Base-by-base conservation (phyloP, 108 stramenopile genomes). In the Skeletonema costatum region DNA sequence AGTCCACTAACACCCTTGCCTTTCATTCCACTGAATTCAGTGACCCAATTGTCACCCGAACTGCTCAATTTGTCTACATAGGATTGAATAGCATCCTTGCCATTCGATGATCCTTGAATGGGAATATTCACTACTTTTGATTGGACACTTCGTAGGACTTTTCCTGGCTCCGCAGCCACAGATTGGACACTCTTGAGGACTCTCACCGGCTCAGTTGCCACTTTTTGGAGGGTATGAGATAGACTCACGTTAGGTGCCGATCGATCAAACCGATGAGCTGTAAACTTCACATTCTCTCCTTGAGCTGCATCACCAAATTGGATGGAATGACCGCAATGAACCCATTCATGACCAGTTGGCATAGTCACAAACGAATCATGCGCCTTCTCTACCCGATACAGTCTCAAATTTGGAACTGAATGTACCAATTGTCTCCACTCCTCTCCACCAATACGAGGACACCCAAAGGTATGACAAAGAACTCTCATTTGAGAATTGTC, bases 361-460 rank as follows among this genome's bases (percentile, higher is more conserved):
- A 68, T 44, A 36, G 39, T 70, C 44, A 81, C 81, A 68, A 60
- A 89, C 73, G 74, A 79, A 81, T 93, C 92, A 42, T 65, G 69
- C 5, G 80, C 89, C 42, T 81, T 80, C 44, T 92, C 93, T 36
- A 88, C 66, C 1, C 93, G 84, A 61, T 88, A 76, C 0, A 91
- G 70, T 66, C 86, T 87, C 9, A 94, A 71, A 48, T 94, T 94
- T 21, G 93, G 89, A 8, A 86, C 39, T 4, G 89, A 89, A 73
- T 94, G 87, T 7, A 85, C 88, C 46, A 70, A 44, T 42, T 88
- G 82, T 25, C 88, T 78, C 64, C 89, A 92, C 25, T 78, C 83
- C 32, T 81, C 66, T 10, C 87, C 89, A 12, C 93, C 93, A 48
- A 90, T 77, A 66, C 89, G 82, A 30, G 91, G 90, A 19, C 81